These are phyloP conservation scores for Akanthomyces dipterigenus DNA, from an alignment of 2,329 filamentous ascomycete species.

Conservation along the genomic window DNA sequence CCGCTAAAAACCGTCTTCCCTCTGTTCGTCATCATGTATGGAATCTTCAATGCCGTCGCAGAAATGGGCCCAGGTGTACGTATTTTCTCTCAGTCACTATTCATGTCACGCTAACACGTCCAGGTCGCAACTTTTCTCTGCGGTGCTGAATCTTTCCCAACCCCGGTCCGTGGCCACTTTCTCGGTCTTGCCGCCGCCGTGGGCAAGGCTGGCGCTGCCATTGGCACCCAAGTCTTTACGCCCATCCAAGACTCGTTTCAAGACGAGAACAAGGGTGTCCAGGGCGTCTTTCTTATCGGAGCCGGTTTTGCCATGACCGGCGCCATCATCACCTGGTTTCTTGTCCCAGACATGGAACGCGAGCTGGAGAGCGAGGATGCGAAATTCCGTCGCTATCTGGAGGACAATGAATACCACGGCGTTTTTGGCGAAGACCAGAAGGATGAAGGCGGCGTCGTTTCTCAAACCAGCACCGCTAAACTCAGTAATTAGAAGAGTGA, in stretches of 20 bases:
- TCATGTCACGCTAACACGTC: conserved; percentile 14
- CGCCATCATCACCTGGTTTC: conserved; percentile 19
- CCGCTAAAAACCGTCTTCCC: conserved; percentile 39
- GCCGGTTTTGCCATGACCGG: conserved; percentile 21
- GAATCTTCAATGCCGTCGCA: conserved; percentile 34
- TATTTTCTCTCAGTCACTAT: conserved; percentile 25
- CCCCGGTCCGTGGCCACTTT: conserved; percentile 42
- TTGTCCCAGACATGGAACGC: conserved; percentile 19
- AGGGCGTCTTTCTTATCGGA: conserved; percentile 22
- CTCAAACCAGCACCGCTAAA: not conserved
- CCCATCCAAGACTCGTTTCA: conserved; percentile 18
- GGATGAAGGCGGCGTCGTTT: not conserved
- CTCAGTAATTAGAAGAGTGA: not conserved
- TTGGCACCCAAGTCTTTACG: conserved; percentile 33
- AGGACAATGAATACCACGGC: conserved; percentile 16
- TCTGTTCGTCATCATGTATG: conserved; percentile 45
- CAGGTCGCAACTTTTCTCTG: conserved; percentile 35
- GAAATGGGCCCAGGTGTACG: conserved; percentile 33
- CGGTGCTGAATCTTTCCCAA: conserved; percentile 43
- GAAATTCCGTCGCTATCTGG: conserved; percentile 16
- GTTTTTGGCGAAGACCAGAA: conserved; percentile 11
- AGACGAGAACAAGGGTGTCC: conserved; percentile 18
- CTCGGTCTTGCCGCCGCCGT: conserved; percentile 43
- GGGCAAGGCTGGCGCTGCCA: conserved; percentile 44
- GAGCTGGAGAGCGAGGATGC: conserved; percentile 18